Base-by-base conservation (phyloP, 495 filamentous ascomycete species). In the Parmelia sp. region DNA sequence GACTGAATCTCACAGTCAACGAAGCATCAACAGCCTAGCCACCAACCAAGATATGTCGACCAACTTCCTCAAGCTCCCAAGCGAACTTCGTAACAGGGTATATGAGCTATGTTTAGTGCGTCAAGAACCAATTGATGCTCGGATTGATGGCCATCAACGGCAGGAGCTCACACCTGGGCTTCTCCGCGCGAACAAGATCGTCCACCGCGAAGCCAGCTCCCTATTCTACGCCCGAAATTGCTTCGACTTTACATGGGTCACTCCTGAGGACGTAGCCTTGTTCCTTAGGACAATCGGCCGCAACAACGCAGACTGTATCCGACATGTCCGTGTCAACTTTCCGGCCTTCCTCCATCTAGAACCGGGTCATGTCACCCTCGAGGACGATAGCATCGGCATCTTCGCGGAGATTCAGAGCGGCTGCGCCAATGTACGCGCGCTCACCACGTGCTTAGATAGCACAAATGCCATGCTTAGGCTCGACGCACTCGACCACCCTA, bases 221-320 rank as follows among this genome's bases (percentile, higher is more conserved):
- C 39, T 35, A 44, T 47, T 19, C 58, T 60, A 60, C 58, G 27
- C 12, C 58, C 39, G 31, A 40, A 60, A 60, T 47, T 40, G 39
- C 25, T 60, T 60, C 58, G 25, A 60, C 45, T 47, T 60, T 60
- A 45, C 58, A 23, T 45, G 17, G 39, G 15, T n/a, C 25, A 60
- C 39, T 15, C 36, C n/a, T 59, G 57, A 59, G 53, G 29, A 57
- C 57, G 57, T 59, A 59, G 57, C 57, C 37, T 60, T 6, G 14
- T 60, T 60, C n/a, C 57, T 59, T 5, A 5, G 57, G 37, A 21
- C 27, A 60, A 45, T 60, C 58, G 23, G 58, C 58, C 39, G 25
- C 29, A 60, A 60, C 23, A 60, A 60, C 58, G 39, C 58, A 45
- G 58, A 60, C 58, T 47, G 21, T 45, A 60, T 60, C 58, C 39